Evolutionary conservation across 1,139 yeast genomes (phyloP).

Genomic region (Blastobotrys persicus): DNA sequence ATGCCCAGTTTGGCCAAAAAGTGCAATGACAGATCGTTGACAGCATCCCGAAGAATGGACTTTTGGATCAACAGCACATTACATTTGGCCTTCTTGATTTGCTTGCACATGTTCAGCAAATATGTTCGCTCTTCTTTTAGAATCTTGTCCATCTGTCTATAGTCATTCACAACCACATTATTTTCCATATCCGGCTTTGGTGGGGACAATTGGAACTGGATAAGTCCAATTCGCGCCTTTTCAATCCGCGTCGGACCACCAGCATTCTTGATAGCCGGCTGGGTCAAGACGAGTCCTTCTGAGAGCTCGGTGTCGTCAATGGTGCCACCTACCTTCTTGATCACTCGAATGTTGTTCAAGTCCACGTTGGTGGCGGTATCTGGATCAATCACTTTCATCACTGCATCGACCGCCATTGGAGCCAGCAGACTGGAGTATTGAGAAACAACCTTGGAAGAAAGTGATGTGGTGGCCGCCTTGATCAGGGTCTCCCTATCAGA

Average conservation of each 20-base stretch:
- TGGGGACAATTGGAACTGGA: slow-evolving; percentile 96
- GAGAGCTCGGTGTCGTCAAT: slow-evolving; percentile 93
- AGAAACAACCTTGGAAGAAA: slow-evolving; percentile 91
- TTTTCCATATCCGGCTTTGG: slow-evolving; percentile 99
- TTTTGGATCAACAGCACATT: slow-evolving; percentile 91
- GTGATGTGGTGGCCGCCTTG: slow-evolving; percentile 91
- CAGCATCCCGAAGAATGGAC: slow-evolving; percentile 94
- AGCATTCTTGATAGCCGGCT: slow-evolving; percentile 81
- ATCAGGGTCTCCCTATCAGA: slow-evolving; percentile 76
- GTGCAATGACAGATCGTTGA: slow-evolving; percentile 92
- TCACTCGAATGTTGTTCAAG: slow-evolving; percentile 78
- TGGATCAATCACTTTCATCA: slow-evolving; percentile 65
- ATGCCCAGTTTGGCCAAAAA: slow-evolving; percentile 89
- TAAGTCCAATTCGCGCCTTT: slow-evolving; percentile 86
- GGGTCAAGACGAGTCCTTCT: slow-evolving; percentile 92
- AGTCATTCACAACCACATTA: slow-evolving; percentile 94
- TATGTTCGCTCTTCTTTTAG: slow-evolving; percentile 96
- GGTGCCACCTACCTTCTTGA: slow-evolving; percentile 95
- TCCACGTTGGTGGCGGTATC: slow-evolving; percentile 69
- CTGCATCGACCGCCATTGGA: slow-evolving; percentile 94
- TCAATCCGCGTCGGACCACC: slow-evolving; percentile 97
- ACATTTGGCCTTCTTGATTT: slow-evolving; percentile 94
- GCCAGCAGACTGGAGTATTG: slow-evolving; percentile 83
- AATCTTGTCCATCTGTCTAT: slow-evolving; percentile 98
- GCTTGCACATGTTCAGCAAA: slow-evolving; percentile 88